Evolutionary conservation across 1,284 basidiomycete species (phyloP).

Genomic region (Peniophora sp.): DNA sequence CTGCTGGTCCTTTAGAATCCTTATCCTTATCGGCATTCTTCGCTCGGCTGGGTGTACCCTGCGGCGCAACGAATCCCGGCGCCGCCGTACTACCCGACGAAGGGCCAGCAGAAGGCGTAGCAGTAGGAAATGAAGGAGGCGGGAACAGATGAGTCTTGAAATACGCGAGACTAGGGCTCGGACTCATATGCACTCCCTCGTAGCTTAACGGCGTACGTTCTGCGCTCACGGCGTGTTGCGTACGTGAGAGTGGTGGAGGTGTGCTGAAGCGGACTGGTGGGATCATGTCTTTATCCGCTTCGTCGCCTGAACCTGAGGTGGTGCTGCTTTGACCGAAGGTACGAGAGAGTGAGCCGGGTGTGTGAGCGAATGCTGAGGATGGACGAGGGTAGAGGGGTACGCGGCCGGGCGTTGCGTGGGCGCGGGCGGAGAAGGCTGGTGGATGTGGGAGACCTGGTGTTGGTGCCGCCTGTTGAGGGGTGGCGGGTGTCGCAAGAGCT

Average conservation of each 20-base stretch:
- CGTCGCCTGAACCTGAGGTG: too few species aligned
- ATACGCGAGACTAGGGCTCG: constrained; percentile 50
- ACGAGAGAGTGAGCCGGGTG: too few species aligned
- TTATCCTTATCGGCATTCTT: too few species aligned
- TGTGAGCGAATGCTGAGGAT: too few species aligned
- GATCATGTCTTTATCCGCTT: too few species aligned
- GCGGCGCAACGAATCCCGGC: constrained; percentile 48
- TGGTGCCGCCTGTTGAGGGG: too few species aligned
- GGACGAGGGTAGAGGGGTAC: too few species aligned
- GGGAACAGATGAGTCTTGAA: constrained; percentile 59
- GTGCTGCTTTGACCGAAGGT: too few species aligned
- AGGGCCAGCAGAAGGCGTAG: constrained; percentile 7
- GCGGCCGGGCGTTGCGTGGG: too few species aligned
- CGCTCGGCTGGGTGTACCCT: not conserved
- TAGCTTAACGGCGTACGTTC: constrained; percentile 59
- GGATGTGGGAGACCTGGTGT: too few species aligned
- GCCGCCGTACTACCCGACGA: constrained; percentile 25
- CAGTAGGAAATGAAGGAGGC: constrained; percentile 32
- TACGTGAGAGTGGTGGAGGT: constrained; percentile 19
- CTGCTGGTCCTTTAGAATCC: not conserved
- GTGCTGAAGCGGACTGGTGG: constrained; percentile 21
- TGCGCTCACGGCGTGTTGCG: constrained; percentile 39
- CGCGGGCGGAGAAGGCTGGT: too few species aligned
- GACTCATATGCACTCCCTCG: constrained; percentile 59
- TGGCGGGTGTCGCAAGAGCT: too few species aligned